These are phyloP conservation scores for Camillea tinctor DNA, from an alignment of 2,329 filamentous ascomycete genomes.

Conservation along the genomic window DNA sequence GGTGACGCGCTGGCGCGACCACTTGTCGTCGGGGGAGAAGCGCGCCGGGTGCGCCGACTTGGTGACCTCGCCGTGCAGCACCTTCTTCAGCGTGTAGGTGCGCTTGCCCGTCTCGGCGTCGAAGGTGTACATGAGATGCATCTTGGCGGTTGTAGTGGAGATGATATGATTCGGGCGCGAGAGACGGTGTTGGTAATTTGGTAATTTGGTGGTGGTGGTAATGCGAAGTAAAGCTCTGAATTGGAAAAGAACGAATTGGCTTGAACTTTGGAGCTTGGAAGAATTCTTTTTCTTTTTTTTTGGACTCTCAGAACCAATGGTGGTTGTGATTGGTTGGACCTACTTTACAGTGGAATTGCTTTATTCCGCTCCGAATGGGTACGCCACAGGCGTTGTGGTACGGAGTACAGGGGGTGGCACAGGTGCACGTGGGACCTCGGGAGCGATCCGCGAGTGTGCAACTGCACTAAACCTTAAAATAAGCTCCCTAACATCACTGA, in stretches of 20 bases:
- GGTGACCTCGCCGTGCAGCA: slow-evolving; percentile 78
- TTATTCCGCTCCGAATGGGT: neutral
- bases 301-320: neutral
- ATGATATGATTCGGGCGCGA: neutral
- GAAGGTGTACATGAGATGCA: slow-evolving; percentile 74
- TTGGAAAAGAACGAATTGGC: neutral
- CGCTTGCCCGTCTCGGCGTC: slow-evolving; percentile 73
- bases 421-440: too few species aligned
- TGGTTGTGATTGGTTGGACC: neutral
- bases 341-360: neutral
- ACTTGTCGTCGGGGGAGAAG: slow-evolving; percentile 98
- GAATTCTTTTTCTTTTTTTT: neutral
- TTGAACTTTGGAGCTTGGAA: neutral
- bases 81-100: slow-evolving; percentile 93
- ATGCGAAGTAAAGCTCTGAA: too few species aligned
- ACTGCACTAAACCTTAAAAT: neutral
- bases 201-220: neutral
- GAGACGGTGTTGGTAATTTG: neutral
- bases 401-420: too few species aligned
- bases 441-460: too few species aligned
- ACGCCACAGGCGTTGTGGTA: too few species aligned
- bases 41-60: slow-evolving; percentile 94
- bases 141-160: slow-evolving; percentile 25
- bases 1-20: slow-evolving; percentile 92
- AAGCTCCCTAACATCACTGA: neutral